A percentile compares a stretch with the other conserved stretches of the same genome.
Conservation (phyloP, 2,329 filamentous ascomycete species). For the Didymella segeticola region DNA sequence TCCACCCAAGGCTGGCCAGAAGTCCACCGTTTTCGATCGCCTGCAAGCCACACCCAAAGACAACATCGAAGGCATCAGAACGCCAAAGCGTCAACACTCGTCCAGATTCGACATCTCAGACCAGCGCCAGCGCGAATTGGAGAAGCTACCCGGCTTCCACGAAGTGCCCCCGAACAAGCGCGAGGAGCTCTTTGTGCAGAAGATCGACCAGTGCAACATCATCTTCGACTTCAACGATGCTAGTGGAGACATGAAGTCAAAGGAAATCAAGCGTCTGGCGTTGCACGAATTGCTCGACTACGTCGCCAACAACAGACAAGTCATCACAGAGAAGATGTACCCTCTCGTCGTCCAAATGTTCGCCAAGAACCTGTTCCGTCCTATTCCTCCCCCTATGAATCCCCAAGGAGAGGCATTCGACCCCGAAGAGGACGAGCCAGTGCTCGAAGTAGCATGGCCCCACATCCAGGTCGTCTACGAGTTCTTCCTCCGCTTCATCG, state of each 20-base stretch:
- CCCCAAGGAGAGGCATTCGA: slow-evolving; percentile 98
- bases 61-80: slow-evolving; percentile 91
- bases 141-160: slow-evolving; percentile 97
- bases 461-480: slow-evolving; percentile 99
- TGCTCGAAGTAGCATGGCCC: slow-evolving; percentile 97
- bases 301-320: slow-evolving; percentile 96
- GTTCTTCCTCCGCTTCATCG: slow-evolving; percentile 98
- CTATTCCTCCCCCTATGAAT: slow-evolving; percentile 95
- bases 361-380: slow-evolving; percentile 95
- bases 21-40: slow-evolving; percentile 86
- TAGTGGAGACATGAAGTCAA: slow-evolving; percentile 98
- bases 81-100: slow-evolving; percentile 95
- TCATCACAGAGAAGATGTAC: slow-evolving; percentile 99
- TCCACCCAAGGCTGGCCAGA: slow-evolving; percentile 88
- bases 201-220: slow-evolving; percentile 99
- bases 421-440: slow-evolving; percentile 96
- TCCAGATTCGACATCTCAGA: slow-evolving; percentile 98
- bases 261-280: slow-evolving; percentile 97
- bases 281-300: slow-evolving; percentile 97
- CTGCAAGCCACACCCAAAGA: slow-evolving; percentile 95
- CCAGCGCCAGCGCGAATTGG: slow-evolving; percentile 84
- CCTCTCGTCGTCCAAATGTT: slow-evolving; percentile 99
- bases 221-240: slow-evolving; percentile 99
- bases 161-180: slow-evolving; percentile 94
- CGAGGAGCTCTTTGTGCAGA: slow-evolving; percentile 98